These are phyloP conservation scores for Ophiostoma sp. DNA, from an alignment of 2,329 filamentous ascomycete genomes.

Conservation along the genomic window DNA sequence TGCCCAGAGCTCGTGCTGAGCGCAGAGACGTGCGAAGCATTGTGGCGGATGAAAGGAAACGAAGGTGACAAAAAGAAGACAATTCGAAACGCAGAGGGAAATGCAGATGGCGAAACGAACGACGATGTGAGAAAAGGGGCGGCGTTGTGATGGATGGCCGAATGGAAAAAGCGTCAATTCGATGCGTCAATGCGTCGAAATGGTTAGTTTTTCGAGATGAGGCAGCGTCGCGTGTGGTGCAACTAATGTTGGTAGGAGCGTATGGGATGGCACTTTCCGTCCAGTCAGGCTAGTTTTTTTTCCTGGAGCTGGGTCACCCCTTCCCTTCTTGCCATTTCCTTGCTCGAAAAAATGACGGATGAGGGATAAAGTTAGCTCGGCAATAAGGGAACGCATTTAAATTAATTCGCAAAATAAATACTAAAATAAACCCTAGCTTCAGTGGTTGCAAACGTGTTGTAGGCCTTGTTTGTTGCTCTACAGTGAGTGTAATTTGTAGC, in stretches of 20 bases:
- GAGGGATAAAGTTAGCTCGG: conserved; percentile 38
- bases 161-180: background rate
- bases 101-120: conserved; percentile 14
- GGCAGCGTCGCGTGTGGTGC: conserved; percentile 12
- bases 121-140: background rate
- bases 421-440: conserved; percentile 4
- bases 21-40: conserved; percentile 71
- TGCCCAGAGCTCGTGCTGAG: conserved; percentile 61
- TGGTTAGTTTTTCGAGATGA: conserved; percentile 7
- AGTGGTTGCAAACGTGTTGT: no score
- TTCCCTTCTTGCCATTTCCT: conserved; percentile 5
- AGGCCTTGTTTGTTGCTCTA: no score
- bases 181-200: conserved; percentile 11
- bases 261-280: background rate
- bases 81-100: background rate
- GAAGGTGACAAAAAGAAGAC: background rate
- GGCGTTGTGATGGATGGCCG: background rate
- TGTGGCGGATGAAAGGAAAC: conserved; percentile 44
- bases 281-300: conserved; percentile 14
- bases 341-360: conserved; percentile 30
- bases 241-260: background rate
- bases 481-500: background rate
- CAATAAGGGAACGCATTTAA: conserved; percentile 27
- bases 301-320: background rate
- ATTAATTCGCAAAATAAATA: conserved; percentile 27